Evolutionary conservation across 345 rosid genomes (phyloP).

Genomic region (Lepidium aucheri): DNA sequence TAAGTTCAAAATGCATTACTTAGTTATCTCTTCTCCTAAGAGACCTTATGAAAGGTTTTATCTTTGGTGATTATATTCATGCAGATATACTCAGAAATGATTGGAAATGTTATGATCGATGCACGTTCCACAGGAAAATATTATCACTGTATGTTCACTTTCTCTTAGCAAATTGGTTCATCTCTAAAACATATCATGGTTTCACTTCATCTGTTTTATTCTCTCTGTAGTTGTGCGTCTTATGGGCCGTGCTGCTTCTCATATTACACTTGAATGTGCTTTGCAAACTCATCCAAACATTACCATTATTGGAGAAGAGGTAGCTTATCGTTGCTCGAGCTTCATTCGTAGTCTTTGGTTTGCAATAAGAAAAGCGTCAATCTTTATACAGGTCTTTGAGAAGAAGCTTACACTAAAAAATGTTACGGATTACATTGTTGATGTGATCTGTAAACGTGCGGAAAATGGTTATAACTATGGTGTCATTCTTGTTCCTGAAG

Average conservation of each 20-base stretch:
- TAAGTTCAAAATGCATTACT: background rate
- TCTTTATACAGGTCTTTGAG: conserved; percentile 56
- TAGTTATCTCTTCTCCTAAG: background rate
- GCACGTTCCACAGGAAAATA: conserved; percentile 98
- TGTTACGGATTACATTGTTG: conserved; percentile 82
- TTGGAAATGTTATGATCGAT: conserved; percentile 97
- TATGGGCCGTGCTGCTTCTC: conserved; percentile 99
- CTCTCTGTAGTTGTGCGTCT: conserved; percentile 84
- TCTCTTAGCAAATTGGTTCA: background rate
- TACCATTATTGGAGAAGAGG: conserved; percentile 97
- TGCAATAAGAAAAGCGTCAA: background rate
- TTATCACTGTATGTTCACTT: conserved; percentile 72
- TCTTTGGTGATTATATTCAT: background rate
- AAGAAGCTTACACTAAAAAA: conserved; percentile 73
- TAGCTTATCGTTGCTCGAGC: background rate
- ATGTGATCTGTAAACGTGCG: conserved; percentile 69
- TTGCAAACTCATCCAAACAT: conserved; percentile 97
- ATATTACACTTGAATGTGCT: conserved; percentile 97
- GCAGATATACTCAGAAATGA: conserved; percentile 97
- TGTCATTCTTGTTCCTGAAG: conserved; percentile 94
- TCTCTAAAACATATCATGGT: background rate
- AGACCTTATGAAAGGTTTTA: background rate
- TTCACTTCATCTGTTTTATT: conserved; percentile 1
- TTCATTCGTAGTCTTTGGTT: background rate
- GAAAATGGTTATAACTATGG: conserved; percentile 77